Evolutionary conservation across 495 filamentous ascomycete genomes (phyloP), one percentile per base, ranked within the genome.

Genomic region (Cudoniella acicularis): DNA sequence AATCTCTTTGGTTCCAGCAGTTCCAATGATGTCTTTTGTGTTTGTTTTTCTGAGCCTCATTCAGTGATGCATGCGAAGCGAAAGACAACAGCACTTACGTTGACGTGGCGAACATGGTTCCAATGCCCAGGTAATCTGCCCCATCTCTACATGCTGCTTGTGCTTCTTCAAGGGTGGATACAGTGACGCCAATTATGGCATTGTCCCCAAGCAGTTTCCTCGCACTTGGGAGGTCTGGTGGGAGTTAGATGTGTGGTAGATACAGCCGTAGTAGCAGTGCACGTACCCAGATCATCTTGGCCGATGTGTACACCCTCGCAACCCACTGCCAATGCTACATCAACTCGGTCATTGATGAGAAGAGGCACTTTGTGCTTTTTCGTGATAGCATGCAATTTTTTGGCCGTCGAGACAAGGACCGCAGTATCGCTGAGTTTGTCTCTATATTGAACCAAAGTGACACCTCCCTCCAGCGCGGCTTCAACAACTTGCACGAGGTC

Each of bases 221-320:
- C 2, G 91, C 92, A 4, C 81, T 77, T 18, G 73, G 66, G 43
- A 92, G 70, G 55, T 83, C 84, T 87, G 56, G 23, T 46, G 23
- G 42, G 48, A 22, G 52, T 69, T 59, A 67, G 45, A 23, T 16
- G 30, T 21, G 20, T 24, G n/a, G 49, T 23, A 26, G 49, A 30
- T 25, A 24, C 20, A 50, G 21, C n/a, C 48, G 2, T 27, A 52
- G 41, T 21, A 20, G 24, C 25, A 53, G 17, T n/a, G 11, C 3
- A 69, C 80, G 54, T 71, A 91, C 89, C 80, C 77, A 96, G 86
- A 72, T 98, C 93, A 81, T 96, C 91, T 72, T 96, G 93, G 26
- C 94, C 93, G 42, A 98, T 79, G 71, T 98, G 93, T 13, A 96
- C 89, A 46, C 94, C 94, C 69, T 96, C 93, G 41, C 87, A 92